Conservation (phyloP, 73 alveolate species). For the Breviolum minutum region DNA sequence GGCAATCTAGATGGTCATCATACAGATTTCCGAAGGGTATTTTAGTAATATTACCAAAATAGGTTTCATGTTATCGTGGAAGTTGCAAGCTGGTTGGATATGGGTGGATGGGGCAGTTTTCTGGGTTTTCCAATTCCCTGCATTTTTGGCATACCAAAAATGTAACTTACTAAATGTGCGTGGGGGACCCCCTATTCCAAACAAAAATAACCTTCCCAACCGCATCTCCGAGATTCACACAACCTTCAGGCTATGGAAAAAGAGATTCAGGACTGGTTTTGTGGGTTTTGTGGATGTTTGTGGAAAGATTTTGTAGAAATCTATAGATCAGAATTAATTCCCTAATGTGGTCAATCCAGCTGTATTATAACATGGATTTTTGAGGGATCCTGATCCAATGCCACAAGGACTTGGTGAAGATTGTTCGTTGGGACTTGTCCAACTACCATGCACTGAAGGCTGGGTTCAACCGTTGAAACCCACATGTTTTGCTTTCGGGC, state of each 20-base stretch:
- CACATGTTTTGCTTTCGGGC: background rate
- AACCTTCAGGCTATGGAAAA: constrained; percentile 77
- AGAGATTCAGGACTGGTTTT: constrained; percentile 66
- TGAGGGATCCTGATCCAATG: background rate
- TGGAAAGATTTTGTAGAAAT: background rate
- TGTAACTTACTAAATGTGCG: background rate
- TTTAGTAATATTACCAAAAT: no score
- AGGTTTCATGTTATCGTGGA: no score
- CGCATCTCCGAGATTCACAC: background rate
- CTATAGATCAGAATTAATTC: no score
- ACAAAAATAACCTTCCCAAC: no score
- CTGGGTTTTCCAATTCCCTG: no score
- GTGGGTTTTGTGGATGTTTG: background rate
- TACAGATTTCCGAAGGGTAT: no score
- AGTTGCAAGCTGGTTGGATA: no score
- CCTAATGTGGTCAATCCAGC: background rate
- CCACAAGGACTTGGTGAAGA: constrained; percentile 50
- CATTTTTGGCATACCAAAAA: background rate
- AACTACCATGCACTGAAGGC: constrained; percentile 94
- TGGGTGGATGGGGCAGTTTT: no score
- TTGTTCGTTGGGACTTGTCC: constrained; percentile 94
- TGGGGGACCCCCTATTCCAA: no score
- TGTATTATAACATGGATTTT: background rate
- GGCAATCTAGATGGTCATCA: no score
- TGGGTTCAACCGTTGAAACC: background rate